phyloP scores from a whole-genome alignment of 208 protist species.

The Crithidia expoeki region DNA sequence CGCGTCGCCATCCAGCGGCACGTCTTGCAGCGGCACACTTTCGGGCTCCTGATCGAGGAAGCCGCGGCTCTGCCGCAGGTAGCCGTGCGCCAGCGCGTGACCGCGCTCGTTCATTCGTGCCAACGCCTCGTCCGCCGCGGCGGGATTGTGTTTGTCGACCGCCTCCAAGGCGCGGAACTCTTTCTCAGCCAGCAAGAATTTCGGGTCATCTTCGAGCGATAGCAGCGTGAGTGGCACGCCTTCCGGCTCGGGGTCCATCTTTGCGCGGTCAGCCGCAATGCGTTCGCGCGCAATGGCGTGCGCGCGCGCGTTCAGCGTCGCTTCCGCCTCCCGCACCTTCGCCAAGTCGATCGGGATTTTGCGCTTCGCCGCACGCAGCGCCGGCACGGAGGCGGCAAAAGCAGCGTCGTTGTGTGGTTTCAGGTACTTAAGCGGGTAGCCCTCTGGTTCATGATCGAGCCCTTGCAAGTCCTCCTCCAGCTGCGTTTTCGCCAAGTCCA shows the following conservation, averaged over 20 bases:
- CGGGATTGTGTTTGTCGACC: constrained; percentile 31
- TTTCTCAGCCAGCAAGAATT: constrained; percentile 64
- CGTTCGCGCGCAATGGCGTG: constrained; percentile 56
- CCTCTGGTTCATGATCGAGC: constrained; percentile 63
- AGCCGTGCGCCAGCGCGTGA: constrained; percentile 59
- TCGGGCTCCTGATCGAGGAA: constrained; percentile 78
- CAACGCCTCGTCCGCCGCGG: constrained; percentile 41
- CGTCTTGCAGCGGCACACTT: constrained; percentile 57
- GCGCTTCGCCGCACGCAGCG: constrained; percentile 51
- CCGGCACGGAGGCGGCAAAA: constrained; percentile 47
- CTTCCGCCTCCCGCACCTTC: constrained; percentile 50
- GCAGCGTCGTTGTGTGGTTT: constrained; percentile 54
- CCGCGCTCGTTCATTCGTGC: constrained; percentile 59
- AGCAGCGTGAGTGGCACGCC: constrained; percentile 63
- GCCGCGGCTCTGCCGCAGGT: constrained; percentile 50
- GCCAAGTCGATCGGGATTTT: constrained; percentile 18
- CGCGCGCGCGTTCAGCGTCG: constrained; percentile 59
- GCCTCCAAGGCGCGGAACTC: constrained; percentile 61
- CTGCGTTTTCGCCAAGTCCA: constrained; percentile 64
- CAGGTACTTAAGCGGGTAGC: constrained; percentile 60
- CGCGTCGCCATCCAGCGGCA: constrained; percentile 63
- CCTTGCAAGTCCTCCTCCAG: constrained; percentile 66
- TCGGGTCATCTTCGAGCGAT: constrained; percentile 59
- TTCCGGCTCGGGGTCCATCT: constrained; percentile 65
- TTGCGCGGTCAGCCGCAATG: constrained; percentile 57